phyloP scores from a whole-genome alignment of 768 basidiomycete species.

The Panus rudis region DNA sequence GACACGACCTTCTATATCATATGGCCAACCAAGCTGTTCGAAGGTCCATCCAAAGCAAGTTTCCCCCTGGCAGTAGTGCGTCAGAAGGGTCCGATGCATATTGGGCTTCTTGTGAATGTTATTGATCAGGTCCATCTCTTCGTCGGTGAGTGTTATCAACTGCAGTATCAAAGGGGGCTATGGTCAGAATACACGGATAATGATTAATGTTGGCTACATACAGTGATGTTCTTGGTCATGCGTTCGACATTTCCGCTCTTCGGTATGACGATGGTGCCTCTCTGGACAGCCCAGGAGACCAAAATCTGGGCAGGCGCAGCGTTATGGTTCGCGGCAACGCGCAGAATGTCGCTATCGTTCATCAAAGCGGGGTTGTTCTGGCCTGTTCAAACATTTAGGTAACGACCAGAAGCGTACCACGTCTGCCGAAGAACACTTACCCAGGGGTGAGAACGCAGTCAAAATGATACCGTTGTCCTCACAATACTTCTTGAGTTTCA shows the following conservation, averaged over 20 bases:
- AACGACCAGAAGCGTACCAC: too few relatives aligned
- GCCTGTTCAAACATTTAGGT: too few relatives aligned
- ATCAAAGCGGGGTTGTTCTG: slow-evolving; percentile 1
- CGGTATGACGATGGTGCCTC: slow-evolving; percentile 43
- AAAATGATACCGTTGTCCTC: slow-evolving; percentile 50
- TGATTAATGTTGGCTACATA: too few relatives aligned
- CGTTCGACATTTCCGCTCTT: slow-evolving; percentile 37
- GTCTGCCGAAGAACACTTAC: background rate
- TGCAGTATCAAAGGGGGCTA: background rate
- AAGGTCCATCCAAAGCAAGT: slow-evolving; percentile 39
- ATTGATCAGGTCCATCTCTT: slow-evolving; percentile 33
- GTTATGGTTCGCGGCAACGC: slow-evolving; percentile 14
- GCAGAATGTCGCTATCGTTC: background rate
- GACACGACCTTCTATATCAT: slow-evolving; percentile 29
- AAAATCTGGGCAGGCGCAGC: slow-evolving; percentile 40
- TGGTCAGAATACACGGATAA: background rate
- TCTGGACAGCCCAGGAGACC: slow-evolving; percentile 45
- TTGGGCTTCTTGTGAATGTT: slow-evolving; percentile 32
- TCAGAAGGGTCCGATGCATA: slow-evolving; percentile 32
- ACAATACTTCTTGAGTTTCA: slow-evolving; percentile 47
- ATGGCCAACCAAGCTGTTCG: slow-evolving; percentile 37
- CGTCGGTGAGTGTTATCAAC: background rate
- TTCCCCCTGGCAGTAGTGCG: slow-evolving; percentile 20
- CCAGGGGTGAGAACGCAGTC: slow-evolving; percentile 57
- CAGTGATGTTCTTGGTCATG: slow-evolving; percentile 40